Evolutionary conservation across 1,284 basidiomycete genomes (phyloP).

Genomic region (Cutaneotrichosporon sp.): DNA sequence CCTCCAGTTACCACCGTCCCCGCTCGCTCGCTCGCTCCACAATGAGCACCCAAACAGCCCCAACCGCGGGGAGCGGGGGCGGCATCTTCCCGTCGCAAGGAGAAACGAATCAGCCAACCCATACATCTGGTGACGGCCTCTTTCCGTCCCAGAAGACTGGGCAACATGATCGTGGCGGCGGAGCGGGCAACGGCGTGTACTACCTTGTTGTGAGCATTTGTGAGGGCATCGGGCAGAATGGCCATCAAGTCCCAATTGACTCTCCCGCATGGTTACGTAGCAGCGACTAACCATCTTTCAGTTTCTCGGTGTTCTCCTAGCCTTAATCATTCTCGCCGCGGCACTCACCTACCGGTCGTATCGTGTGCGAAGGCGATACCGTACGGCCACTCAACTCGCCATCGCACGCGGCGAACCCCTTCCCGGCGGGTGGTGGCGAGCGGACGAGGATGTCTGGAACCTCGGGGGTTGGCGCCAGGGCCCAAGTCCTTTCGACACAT

Average conservation of each 20-base stretch:
- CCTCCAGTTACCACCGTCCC: too few species aligned
- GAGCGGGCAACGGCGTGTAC: slow-evolving; percentile 8
- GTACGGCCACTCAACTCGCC: slow-evolving; percentile 36
- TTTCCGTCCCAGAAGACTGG: background rate
- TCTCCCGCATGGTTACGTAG: too few species aligned
- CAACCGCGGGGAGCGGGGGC: background rate
- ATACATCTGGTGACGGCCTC: too few species aligned
- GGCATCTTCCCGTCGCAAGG: background rate
- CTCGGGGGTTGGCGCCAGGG: background rate
- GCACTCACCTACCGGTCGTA: slow-evolving; percentile 30
- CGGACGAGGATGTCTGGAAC: slow-evolving; percentile 4
- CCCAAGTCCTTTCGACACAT: background rate
- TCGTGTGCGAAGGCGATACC: slow-evolving; percentile 34
- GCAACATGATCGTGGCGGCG: background rate
- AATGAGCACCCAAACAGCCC: too few species aligned
- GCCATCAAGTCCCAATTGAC: too few species aligned
- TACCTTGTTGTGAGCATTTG: slow-evolving; percentile 15
- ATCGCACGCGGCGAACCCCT: slow-evolving; percentile 35
- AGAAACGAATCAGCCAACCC: too few species aligned
- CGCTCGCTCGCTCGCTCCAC: too few species aligned
- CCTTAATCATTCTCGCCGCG: slow-evolving; percentile 31
- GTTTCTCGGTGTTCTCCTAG: slow-evolving; percentile 41
- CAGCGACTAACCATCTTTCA: slow-evolving; percentile 10
- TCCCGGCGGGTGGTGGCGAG: slow-evolving; percentile 9
- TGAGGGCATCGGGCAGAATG: background rate